Base-by-base conservation (phyloP, 2,329 filamentous ascomycete genomes). In the Diaporthe caulivora region DNA sequence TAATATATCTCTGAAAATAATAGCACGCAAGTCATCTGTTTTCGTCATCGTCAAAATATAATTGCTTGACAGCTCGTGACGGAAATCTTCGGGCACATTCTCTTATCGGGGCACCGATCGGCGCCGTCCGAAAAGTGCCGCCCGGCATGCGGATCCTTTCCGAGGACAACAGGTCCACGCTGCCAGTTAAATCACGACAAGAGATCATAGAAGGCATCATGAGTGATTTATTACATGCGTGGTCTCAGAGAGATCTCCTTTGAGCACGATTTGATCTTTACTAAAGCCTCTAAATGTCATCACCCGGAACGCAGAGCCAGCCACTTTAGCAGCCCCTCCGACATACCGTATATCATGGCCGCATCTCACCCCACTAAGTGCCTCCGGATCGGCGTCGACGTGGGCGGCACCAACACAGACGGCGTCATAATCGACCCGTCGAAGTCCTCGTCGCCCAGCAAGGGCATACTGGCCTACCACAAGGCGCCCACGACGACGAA, bases 331-430 rank as follows among this genome's bases (percentile, higher is more conserved):
- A 37, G 44, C 29, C 24, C 6, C 44, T 8, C n/a, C 21, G 15
- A 3, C 7, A 10, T 15, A 29, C 29, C 7, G 2, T 18, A 5
- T 29, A 24, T 24, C 21, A 62, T 62, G 68, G 55, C 31, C 24
- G 26, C 10, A 1, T 55, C 44, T 31, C 31, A 18, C 11, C 31
- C 51, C 3, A 40, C 8, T n/a, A 69, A 65, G 7, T 76, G 77
- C 42, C 79, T 86, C 13, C 83, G 84, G 68, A 84, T 87, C 44
- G 85, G 85, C 60, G 83, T 87, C 54, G 85, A 86, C 70, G 85
- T 87, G 7, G 85, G 85, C 60, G 87, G 86, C 34, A 89, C 87
- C 60, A 89, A 89, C 76, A 89, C 87, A 9, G 87, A 89, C 72
- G 86, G 86, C 17, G 87, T 88, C 31, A 80, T 89, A 24, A 80